Conservation (phyloP, 169 alveolate species). For the Cryptosporidium sp. region DNA sequence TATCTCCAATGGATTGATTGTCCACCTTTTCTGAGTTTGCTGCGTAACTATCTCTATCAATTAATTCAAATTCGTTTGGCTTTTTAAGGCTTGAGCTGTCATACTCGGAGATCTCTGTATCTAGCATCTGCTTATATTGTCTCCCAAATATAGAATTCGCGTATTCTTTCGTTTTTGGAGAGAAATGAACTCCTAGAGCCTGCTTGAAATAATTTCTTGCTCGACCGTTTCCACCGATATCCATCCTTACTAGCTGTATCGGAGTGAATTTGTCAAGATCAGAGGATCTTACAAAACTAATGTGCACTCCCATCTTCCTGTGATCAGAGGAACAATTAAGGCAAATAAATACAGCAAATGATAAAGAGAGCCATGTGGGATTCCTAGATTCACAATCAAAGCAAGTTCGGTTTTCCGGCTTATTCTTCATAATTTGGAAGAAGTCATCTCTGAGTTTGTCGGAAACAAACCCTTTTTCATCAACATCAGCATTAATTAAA, state of each 20-base stretch:
- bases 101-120: constrained; percentile 2
- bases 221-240: constrained; percentile 76
- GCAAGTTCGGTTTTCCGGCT: constrained; percentile 87
- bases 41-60: background rate
- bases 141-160: constrained; percentile 28
- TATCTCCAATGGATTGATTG: background rate
- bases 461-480: constrained; percentile 85
- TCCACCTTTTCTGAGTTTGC: background rate
- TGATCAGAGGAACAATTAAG: constrained; percentile 96
- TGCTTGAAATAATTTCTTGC: constrained; percentile 66
- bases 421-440: constrained; percentile 80
- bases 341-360: constrained; percentile 95
- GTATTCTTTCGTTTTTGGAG: constrained; percentile 45
- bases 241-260: constrained; percentile 85
- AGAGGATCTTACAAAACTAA: constrained; percentile 93
- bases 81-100: background rate
- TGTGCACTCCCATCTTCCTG: constrained; percentile 95
- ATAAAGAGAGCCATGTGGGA: constrained; percentile 96
- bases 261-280: constrained; percentile 92
- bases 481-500: constrained; percentile 79
- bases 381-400: constrained; percentile 95
- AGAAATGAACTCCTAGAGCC: constrained; percentile 16
- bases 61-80: background rate
- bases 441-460: constrained; percentile 83
- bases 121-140: constrained; percentile 43